Evolutionary conservation across 2,329 filamentous ascomycete species (phyloP), one percentile per base, ranked within the genome.

Genomic region (Nigrospora oryzae): DNA sequence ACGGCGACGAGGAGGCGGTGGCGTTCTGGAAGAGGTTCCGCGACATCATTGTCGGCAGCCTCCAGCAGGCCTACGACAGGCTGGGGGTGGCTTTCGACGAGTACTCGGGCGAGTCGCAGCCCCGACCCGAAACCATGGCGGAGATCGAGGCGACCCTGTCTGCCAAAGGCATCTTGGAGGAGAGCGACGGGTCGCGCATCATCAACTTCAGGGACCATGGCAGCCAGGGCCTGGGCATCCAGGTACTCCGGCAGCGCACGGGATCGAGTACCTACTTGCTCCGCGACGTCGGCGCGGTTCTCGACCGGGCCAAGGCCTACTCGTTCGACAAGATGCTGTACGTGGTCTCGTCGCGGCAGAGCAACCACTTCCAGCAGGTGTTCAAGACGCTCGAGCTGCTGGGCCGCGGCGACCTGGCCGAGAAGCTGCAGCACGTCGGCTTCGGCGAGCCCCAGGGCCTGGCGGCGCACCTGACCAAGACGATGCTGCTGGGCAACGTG

Each of bases 161-260:
- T 51, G 71, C 77, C 51, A 70, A 73, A 46, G 75, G 74, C 7
- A 69, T 85, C 3, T 78, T 76, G 19, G 79, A 85, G 60, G 44
- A 46, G 34, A 50, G 46, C 19, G 79, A 86, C 11, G 84, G 78
- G 1, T 81, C 83, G 0, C 74, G 78, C 51, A 77, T 84, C 51
- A 79, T 87, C 41, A 81, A 89, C 61, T 79, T 88, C 47, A 70
- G 74, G 32, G 85, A 86, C 57, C 79, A 87, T 56, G 72, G 74
- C 7, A 72, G 73, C 3, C 86, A 82, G 60, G 84, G 83, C 40
- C 72, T 86, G 2, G 83, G 82, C 15, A 81, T 79, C 51, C 81
- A 81, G 0, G 73, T 86, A 33, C 69, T 87, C 39, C 71, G 83
- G 51, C 81, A 80, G 58, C 77, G 81, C 10, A 59, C 56, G 48